These are phyloP conservation scores for Parmales sp. DNA, from an alignment of 108 stramenopile species.

Conservation along the genomic window DNA sequence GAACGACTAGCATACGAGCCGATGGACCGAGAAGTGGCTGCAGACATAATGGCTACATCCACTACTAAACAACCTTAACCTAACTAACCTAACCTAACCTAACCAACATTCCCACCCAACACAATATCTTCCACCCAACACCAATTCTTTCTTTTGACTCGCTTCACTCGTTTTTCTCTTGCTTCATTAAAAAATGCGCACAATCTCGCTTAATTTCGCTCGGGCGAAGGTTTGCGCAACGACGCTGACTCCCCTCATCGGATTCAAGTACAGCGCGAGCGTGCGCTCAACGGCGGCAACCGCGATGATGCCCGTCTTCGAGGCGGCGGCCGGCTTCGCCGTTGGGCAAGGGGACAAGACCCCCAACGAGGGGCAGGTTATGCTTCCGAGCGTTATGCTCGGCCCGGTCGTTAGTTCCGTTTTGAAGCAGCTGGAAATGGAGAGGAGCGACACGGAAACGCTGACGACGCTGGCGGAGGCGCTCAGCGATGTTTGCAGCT, in stretches of 20 bases:
- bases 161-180: too few relatives aligned
- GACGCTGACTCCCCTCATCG: conserved; percentile 45
- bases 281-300: conserved; percentile 57
- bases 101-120: too few relatives aligned
- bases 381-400: conserved; percentile 31
- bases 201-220: too few relatives aligned
- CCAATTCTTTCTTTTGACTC: too few relatives aligned
- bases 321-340: conserved; percentile 48
- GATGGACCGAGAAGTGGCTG: too few relatives aligned
- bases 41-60: too few relatives aligned
- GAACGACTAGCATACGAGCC: too few relatives aligned
- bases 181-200: too few relatives aligned
- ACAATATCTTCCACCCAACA: too few relatives aligned
- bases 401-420: conserved; percentile 32
- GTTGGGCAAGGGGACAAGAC: conserved; percentile 14
- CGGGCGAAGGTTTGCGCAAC: conserved; percentile 28
- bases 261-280: conserved; percentile 59
- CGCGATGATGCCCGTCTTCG: conserved; percentile 62
- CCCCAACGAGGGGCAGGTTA: conserved; percentile 10
- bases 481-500: conserved; percentile 55
- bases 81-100: too few relatives aligned
- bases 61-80: too few relatives aligned
- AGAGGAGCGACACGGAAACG: conserved; percentile 50
- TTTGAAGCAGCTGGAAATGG: conserved; percentile 43
- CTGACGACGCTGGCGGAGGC: conserved; percentile 57